Percentiles rank a stretch among this genome's conserved stretches.
Conservation (phyloP, 352 stramenopile genomes). For the Phytophthora ramorum region DNA sequence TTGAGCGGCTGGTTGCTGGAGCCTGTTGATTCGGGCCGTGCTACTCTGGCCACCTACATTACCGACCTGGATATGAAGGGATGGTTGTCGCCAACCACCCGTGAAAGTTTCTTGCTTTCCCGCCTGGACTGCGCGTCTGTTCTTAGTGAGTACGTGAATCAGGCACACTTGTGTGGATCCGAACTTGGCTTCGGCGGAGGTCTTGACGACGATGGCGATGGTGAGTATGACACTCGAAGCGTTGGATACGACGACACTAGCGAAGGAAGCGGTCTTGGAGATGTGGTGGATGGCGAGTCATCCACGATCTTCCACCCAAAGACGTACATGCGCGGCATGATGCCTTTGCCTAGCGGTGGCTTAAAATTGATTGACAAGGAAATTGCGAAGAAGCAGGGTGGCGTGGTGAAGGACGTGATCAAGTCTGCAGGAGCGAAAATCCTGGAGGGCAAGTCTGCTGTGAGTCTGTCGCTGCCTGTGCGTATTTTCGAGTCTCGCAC, state of each 20-base stretch:
- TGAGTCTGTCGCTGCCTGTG: conserved; percentile 86
- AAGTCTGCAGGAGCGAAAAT: conserved; percentile 77
- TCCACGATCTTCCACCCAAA: conserved; percentile 72
- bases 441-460: conserved; percentile 70
- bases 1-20: conserved; percentile 82
- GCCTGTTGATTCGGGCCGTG: conserved; percentile 58
- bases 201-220: conserved; percentile 52
- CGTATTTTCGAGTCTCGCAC: conserved; percentile 88
- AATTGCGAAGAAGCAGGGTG: conserved; percentile 84
- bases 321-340: conserved; percentile 84
- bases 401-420: conserved; percentile 88
- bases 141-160: conserved; percentile 67
- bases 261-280: conserved; percentile 40
- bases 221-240: conserved; percentile 41
- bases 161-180: conserved; percentile 60
- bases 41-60: conserved; percentile 77
- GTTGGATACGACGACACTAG: conserved; percentile 41
- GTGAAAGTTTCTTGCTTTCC: conserved; percentile 56
- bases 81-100: conserved; percentile 54
- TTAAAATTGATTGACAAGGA: conserved; percentile 89
- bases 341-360: conserved; percentile 71
- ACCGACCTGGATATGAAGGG: conserved; percentile 73
- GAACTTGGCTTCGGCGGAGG: conserved; percentile 57
- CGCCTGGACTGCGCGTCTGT: conserved; percentile 72
- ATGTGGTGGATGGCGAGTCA: conserved; percentile 37